A percentile compares a stretch with the other conserved stretches of the same genome.
These are phyloP conservation scores for Solanum peruvianum DNA, from an alignment of 257 asterid species.

Conservation along the genomic window DNA sequence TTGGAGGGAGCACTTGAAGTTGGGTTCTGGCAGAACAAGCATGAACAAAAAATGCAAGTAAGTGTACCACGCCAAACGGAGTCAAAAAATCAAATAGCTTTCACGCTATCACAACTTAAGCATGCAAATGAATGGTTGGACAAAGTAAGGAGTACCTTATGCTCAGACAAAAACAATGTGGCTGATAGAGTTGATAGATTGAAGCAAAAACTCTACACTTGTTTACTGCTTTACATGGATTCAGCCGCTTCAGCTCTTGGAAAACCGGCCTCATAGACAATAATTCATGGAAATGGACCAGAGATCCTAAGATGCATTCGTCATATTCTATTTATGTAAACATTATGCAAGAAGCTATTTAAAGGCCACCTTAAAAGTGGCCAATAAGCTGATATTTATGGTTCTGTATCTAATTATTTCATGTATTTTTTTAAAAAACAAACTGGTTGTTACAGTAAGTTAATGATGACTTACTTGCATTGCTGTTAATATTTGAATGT, in stretches of 20 bases:
- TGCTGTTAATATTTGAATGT: neutral
- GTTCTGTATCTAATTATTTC: neutral
- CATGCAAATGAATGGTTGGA: conserved; percentile 77
- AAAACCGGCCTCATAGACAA: conserved; percentile 9
- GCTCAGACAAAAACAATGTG: conserved; percentile 22
- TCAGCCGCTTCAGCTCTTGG: conserved; percentile 75
- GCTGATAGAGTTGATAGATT: conserved; percentile 35
- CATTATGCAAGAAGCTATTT: neutral
- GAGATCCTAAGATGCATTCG: neutral
- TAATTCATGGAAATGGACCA: neutral
- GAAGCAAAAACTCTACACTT: conserved; percentile 72
- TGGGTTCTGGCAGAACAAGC: conserved; percentile 31
- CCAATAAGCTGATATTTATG: neutral
- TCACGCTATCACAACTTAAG: conserved; percentile 61
- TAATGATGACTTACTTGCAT: neutral
- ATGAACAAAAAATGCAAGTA: conserved; percentile 27
- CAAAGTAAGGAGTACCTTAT: conserved; percentile 23
- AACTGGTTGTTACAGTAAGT: neutral
- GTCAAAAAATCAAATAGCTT: conserved; percentile 44
- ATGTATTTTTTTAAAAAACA: neutral
- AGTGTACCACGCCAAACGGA: conserved; percentile 17
- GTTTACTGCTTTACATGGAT: conserved; percentile 66
- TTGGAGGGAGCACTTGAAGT: conserved; percentile 55
- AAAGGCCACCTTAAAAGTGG: neutral
- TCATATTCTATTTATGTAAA: neutral